Conservation (phyloP, 1,284 basidiomycete genomes). For the Porphyrellus sp. region DNA sequence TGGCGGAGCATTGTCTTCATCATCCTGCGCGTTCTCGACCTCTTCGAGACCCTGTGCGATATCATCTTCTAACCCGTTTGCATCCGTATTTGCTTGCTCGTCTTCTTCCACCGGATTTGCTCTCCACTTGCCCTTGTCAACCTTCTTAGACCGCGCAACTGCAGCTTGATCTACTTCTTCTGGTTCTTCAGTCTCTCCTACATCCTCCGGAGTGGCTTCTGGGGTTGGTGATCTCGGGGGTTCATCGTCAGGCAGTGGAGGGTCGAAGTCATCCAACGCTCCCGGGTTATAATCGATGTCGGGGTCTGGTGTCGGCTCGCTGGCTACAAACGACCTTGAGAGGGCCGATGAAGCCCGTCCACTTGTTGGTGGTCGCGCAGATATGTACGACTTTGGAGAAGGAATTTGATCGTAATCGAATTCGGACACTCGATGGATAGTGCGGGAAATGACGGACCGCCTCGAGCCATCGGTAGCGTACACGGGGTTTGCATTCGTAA, state of each 20-base stretch:
- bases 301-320: conserved; percentile 30
- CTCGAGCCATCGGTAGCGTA: conserved; percentile 46
- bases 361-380: conserved; percentile 39
- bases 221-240: conserved; percentile 33
- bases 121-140: conserved; percentile 39
- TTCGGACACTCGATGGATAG: conserved; percentile 50
- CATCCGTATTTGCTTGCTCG: conserved; percentile 26
- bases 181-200: conserved; percentile 39
- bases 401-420: conserved; percentile 67
- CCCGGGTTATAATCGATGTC: conserved; percentile 29
- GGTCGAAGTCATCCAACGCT: conserved; percentile 35
- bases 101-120: conserved; percentile 33
- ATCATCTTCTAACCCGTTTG: conserved; percentile 52
- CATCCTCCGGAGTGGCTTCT: conserved; percentile 47
- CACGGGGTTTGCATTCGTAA: conserved; percentile 47
- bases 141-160: conserved; percentile 24
- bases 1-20: conserved; percentile 35
- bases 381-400: conserved; percentile 50
- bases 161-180: conserved; percentile 36
- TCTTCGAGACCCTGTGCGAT: conserved; percentile 49
- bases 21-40: conserved; percentile 41
- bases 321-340: conserved; percentile 36
- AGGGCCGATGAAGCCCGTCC: conserved; percentile 48
- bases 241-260: conserved; percentile 31
- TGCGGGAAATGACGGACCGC: conserved; percentile 49